Base-by-base conservation (phyloP, 441 rosid genomes). In the Lepidium campestre region DNA sequence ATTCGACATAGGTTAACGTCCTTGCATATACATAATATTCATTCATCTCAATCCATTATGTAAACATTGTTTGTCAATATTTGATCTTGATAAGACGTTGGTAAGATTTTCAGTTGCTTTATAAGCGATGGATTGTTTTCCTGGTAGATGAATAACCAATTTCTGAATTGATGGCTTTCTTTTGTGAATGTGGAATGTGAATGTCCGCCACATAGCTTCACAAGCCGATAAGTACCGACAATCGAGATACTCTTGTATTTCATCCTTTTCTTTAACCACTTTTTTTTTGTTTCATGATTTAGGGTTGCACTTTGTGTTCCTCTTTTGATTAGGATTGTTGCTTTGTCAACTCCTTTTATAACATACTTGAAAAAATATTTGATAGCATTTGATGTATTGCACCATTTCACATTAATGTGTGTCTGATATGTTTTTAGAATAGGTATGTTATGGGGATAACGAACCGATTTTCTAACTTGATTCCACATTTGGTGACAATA, bases 361-460 rank as follows among this genome's bases (percentile, higher is more conserved):
- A 54, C 18, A 6, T 36, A 61, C 14, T 62, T 62, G 34, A 62
- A 62, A 0, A 62, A 10, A 2, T 62, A 62, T 1, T 46, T 62
- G 2, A 62, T 34, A 1, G 67, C 34, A 2, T 46, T 47, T 10
- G 45, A 2, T n/a, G 14, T 62, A 8, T 17, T 35, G 14, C 57
- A 62, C 57, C 47, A 48, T 4, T 62, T 57, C 6, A 62, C 35
- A 10, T 34, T 62, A 0, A 46, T 34, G n/a, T 46, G 67, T 0
- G 56, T n/a, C 12, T 47, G 0, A 5, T 61, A 61, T 2, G 32
- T 61, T 1, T 61, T 47, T 31, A 22, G 32, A 32, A 41, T 0
- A 41, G 12, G 6, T 0, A 59, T 2, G 5, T 61, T 46, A 1
- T 45, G 55, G 55, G 66, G 2, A 45, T 46, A 18, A 59, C 39